A percentile compares a stretch with the other conserved stretches of the same genome.
These are phyloP conservation scores for Mucuna pruriens DNA, from an alignment of 306 rosid species.

Conservation along the genomic window DNA sequence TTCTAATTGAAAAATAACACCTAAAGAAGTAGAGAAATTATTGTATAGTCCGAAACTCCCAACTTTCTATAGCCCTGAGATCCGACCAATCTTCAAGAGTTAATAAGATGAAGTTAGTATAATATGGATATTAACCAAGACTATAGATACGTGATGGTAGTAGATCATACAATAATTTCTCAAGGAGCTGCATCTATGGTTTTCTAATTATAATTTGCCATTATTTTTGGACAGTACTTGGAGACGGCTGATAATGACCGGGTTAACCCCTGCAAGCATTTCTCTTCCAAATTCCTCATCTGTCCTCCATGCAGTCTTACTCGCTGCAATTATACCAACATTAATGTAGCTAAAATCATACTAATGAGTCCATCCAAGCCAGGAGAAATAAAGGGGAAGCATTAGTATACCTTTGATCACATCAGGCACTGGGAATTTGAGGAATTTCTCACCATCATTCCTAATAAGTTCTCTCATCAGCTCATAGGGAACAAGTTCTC, in stretches of 20 bases:
- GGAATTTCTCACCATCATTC: conserved; percentile 81
- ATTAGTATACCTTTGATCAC: conserved; percentile 70
- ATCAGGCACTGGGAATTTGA: conserved; percentile 83
- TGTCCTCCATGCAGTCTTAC: conserved; percentile 87
- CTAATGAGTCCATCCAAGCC: neutral
- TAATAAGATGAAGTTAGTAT: no score
- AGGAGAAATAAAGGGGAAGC: neutral
- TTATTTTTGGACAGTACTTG: conserved; percentile 47
- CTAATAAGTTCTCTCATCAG: conserved; percentile 73
- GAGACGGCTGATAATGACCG: conserved; percentile 78
- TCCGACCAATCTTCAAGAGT: no score
- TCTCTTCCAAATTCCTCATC: conserved; percentile 90
- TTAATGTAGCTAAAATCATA: neutral
- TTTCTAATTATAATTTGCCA: neutral
- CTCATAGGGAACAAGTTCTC: conserved; percentile 77
- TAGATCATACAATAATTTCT: no score
- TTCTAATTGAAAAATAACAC: neutral
- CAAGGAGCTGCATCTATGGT: neutral
- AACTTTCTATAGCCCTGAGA: no score
- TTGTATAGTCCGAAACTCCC: no score
- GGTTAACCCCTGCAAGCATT: conserved; percentile 97
- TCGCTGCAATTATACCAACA: conserved; percentile 45
- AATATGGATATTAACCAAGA: no score
- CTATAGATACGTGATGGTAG: no score
- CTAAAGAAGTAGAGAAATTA: no score